Conservation (phyloP, 768 basidiomycete genomes). For the Phallus indusiatus region DNA sequence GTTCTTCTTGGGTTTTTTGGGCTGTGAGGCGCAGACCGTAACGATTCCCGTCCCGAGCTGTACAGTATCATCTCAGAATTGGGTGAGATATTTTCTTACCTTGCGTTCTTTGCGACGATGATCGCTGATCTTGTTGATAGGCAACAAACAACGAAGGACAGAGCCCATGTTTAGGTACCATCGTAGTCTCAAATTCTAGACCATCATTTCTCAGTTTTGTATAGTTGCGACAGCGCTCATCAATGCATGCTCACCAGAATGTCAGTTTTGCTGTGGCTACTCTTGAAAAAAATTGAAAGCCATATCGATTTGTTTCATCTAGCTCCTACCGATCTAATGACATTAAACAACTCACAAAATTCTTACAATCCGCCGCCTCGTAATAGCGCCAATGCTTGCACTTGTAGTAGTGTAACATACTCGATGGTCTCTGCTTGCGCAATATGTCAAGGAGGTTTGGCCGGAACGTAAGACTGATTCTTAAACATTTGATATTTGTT, state of each 20-base stretch:
- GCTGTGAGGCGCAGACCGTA: neutral
- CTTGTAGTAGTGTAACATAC: neutral
- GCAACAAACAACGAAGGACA: neutral
- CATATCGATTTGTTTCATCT: neutral
- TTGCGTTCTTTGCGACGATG: neutral
- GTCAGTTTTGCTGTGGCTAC: neutral
- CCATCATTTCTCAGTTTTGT: neutral
- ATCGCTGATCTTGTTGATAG: neutral
- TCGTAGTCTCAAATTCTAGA: neutral
- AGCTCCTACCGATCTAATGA: neutral
- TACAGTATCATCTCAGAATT: neutral
- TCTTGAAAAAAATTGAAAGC: neutral
- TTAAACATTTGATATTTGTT: neutral
- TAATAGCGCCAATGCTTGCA: neutral
- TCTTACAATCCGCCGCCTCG: neutral
- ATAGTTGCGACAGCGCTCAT: neutral
- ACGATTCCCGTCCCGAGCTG: neutral
- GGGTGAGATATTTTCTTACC: neutral
- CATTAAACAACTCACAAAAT: neutral
- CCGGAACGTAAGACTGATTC: neutral
- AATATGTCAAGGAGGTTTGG: neutral
- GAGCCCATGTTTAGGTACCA: neutral
- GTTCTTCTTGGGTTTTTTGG: neutral
- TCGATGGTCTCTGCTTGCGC: neutral
- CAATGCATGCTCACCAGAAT: neutral